phyloP scores from a whole-genome alignment of 176 grass and related monocot genomes.

The Oryza glaberrima region DNA sequence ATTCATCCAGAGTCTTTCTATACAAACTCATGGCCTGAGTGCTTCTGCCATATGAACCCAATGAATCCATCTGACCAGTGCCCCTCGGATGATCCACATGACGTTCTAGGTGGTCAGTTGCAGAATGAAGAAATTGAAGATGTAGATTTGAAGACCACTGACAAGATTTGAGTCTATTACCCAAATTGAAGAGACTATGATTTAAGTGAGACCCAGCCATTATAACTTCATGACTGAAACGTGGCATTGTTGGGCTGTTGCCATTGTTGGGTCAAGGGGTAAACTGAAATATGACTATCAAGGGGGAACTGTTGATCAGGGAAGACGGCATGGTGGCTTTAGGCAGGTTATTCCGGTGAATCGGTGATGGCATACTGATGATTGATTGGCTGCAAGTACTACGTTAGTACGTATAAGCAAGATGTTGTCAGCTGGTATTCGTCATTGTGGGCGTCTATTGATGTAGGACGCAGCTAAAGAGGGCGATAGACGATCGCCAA shows the following conservation, averaged over 20 bases:
- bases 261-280: not conserved
- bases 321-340: not conserved
- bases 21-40: conserved; percentile 96
- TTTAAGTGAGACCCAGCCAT: conserved; percentile 19
- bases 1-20: conserved; percentile 78
- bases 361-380: not conserved
- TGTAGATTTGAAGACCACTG: conserved; percentile 24
- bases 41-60: conserved; percentile 72
- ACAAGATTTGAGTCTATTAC: conserved; percentile 39
- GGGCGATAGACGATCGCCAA: not conserved
- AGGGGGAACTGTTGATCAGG: not conserved
- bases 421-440: not conserved
- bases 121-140: conserved; percentile 50
- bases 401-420: not conserved
- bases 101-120: conserved; percentile 65
- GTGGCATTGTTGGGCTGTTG: not conserved
- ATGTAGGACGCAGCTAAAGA: not conserved
- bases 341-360: not conserved
- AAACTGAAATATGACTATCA: not conserved
- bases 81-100: conserved; percentile 62
- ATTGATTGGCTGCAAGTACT: not conserved
- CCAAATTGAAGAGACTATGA: conserved; percentile 48
- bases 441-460: not conserved
- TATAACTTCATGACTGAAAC: not conserved
- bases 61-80: conserved; percentile 59